Evolutionary conservation across 345 rosid genomes (phyloP), one percentile per base, ranked within the genome.

Genomic region (Moringa oleifera): DNA sequence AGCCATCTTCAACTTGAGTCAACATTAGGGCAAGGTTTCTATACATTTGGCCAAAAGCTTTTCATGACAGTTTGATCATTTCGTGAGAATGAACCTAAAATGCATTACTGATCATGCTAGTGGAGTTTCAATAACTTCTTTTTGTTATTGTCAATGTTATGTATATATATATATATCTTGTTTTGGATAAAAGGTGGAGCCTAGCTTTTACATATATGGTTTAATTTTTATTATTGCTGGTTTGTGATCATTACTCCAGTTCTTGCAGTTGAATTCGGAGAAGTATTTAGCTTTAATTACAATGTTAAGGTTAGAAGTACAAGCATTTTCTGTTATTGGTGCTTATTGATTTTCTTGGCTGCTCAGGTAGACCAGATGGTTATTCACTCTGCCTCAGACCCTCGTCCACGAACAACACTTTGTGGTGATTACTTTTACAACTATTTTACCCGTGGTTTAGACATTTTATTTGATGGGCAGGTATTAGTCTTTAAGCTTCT

Each of bases 371-470:
- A 88, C 74, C 97, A 94, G 77, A 94, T 94, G 99, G 91, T 90
- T 46, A 90, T 94, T 71, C 99, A 94, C 68, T 94, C 97, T 33
- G 89, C 96, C 6, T 83, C 88, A 11, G 96, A 94, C 62, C 91
- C 84, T 45, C 88, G 83, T 11, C 99, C 97, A 16, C 75, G 87
- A 57, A 82, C 91, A 63, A 88, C 97, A 1, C 79, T 87, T 28
- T 90, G 97, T 76, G 96, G 87, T 23, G 99, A 94, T 78, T 94
- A 94, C 76, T 94, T 94, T 74, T 90, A 88, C 79, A 90, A 94
- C 71, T 94, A 90, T 63, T 90, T 83, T 68, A 79, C 99, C 63
- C 99, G 99, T 56, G 99, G 97, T 20, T 77, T 94, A 65, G 97
- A 90, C 74, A 91, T 94, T 71, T 80, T 94, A 64, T 90, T 94